Evolutionary conservation across 2,329 filamentous ascomycete genomes (phyloP), one percentile per base, ranked within the genome.

Genomic region (Trichoderma breve): DNA sequence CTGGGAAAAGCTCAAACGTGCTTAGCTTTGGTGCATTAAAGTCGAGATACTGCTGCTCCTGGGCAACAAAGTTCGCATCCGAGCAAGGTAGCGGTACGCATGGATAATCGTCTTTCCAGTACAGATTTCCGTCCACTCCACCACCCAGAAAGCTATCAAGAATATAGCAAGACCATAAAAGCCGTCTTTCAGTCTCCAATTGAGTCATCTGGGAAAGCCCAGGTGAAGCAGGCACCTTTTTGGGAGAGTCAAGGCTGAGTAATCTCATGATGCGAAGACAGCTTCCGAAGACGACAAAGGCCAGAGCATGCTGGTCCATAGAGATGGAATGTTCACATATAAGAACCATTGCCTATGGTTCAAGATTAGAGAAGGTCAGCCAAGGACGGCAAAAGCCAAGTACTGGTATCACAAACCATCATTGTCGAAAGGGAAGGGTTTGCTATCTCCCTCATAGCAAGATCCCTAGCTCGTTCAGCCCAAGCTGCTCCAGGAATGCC

Each of bases 141-240:
- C 66, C 66, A 4, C 66, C 66, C 11, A 69, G 55, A n/a, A 69
- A 69, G n/a, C 66, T 69, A 21, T 69, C 66, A 2, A 69, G 14
- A 8, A 69, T 26, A n/a, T 69, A 69, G 14, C 66, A 69, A 26
- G 66, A 69, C 66, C 66, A 69, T 1, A 69, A 24, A 1, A 69
- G 66, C 6, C 66, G 8, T 26, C 66, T 69, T 26, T 69, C 66
- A 3, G 24, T 61, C 39, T 69, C 66, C 12, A 57, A 8, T 12
- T 34, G 66, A 14, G 66, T 69, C 26, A 61, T 69, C 2, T 61
- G 55, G 6, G 21, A 8, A 28, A 69, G 53, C 4, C 66, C 66
- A 2, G 66, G 43, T 6, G 66, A 43, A 28, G 14, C 36, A 4
- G 39, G 4, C 3, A 34, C 28, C 36, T 69, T 69, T 26, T 61